Conservation (phyloP, 257 asterid genomes). For the Solanum chiquidenum region DNA sequence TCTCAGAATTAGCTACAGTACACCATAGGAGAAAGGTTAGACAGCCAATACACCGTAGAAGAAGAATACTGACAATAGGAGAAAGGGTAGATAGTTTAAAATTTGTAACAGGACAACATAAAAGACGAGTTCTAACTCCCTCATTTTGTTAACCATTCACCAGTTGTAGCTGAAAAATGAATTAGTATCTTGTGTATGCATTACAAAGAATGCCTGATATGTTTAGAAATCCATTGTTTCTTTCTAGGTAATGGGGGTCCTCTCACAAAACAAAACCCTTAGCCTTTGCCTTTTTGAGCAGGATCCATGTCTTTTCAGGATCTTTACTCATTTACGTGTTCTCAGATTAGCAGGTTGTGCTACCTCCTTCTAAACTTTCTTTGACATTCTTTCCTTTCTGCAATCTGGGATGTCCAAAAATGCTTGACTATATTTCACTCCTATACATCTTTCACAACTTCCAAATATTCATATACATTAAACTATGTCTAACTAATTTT, state of each 20-base stretch:
- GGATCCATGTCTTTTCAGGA: not conserved
- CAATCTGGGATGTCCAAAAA: not conserved
- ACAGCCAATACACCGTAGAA: not conserved
- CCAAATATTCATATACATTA: not conserved
- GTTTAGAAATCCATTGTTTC: not conserved
- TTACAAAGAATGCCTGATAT: not conserved
- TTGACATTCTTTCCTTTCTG: not conserved
- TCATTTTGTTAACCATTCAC: not conserved
- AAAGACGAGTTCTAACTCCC: not conserved
- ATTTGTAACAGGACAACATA: not conserved
- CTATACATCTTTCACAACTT: not conserved
- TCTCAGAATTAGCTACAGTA: not conserved
- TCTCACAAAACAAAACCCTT: not conserved
- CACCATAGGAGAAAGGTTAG: not conserved
- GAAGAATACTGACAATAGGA: not conserved
- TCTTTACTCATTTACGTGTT: not conserved
- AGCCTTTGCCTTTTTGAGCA: not conserved
- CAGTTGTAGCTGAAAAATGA: not conserved
- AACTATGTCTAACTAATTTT: not conserved
- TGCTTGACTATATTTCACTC: too few species aligned
- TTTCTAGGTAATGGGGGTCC: not conserved
- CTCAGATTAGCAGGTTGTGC: not conserved
- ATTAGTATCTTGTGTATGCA: not conserved
- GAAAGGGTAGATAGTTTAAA: not conserved
- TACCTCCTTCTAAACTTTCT: not conserved